Conservation (phyloP, 805 yeast genomes). For the Gaillardinia entomophila region DNA sequence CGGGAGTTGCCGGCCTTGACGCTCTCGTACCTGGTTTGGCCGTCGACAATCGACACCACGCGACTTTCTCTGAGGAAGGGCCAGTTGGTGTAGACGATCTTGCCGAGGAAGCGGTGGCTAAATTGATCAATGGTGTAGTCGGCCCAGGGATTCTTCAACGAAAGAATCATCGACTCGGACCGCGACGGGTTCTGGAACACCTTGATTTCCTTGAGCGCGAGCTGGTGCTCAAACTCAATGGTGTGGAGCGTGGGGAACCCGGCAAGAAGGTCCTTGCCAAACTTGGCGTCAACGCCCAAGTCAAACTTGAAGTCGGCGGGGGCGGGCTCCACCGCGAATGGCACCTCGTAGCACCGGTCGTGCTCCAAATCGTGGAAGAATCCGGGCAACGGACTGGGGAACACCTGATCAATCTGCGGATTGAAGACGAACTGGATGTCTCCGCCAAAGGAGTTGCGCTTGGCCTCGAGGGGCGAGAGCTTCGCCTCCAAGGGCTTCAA, state of each 20-base stretch:
- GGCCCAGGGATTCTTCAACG: slow-evolving; percentile 48
- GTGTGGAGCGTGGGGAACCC: slow-evolving; percentile 87
- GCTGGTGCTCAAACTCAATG: slow-evolving; percentile 50
- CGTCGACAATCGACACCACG: slow-evolving; percentile 59
- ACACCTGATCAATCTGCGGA: slow-evolving; percentile 65
- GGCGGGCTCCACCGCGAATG: slow-evolving; percentile 47
- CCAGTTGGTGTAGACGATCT: slow-evolving; percentile 73
- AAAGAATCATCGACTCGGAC: slow-evolving; percentile 73
- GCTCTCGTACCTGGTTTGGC: slow-evolving; percentile 41
- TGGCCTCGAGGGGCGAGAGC: slow-evolving; percentile 63
- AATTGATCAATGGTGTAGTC: slow-evolving; percentile 58
- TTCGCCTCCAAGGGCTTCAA: slow-evolving; percentile 60
- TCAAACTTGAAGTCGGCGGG: slow-evolving; percentile 45
- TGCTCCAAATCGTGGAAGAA: slow-evolving; percentile 73
- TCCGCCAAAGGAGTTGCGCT: slow-evolving; percentile 69
- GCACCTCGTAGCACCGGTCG: slow-evolving; percentile 68
- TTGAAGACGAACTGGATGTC: slow-evolving; percentile 67
- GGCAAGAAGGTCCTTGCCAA: slow-evolving; percentile 69
- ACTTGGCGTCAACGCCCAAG: slow-evolving; percentile 57
- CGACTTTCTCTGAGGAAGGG: slow-evolving; percentile 85
- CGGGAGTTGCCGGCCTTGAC: slow-evolving; percentile 21
- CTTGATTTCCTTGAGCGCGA: slow-evolving; percentile 58
- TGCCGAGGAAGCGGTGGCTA: slow-evolving; percentile 55
- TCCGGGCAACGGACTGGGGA: slow-evolving; percentile 71
- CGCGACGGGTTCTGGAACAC: slow-evolving; percentile 84